Base-by-base conservation (phyloP, 169 alveolate genomes). In the Plasmodium falciparum region DNA sequence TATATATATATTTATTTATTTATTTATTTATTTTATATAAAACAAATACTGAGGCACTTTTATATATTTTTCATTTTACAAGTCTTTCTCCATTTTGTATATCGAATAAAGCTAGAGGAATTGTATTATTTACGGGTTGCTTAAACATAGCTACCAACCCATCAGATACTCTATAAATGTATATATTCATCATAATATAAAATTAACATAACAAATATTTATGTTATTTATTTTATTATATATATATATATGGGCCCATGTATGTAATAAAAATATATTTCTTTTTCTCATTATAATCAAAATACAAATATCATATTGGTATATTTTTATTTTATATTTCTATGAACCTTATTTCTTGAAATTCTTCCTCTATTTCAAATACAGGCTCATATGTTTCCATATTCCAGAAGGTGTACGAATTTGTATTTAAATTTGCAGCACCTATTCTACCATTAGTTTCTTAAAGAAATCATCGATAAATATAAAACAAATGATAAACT, bases 61-160 rank as follows among this genome's bases (percentile, higher is more conserved):
- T 33, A 33, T 5, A 8, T 33, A 33, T 33, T 8, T 54, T 54
- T 54, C 20, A 33, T 11, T 52, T 8, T 86, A 93, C 96, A 90
- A 93, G 88, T 74, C 90, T 76, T 26, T 73, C 61, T 33, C 96
- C 96, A 24, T 93, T 93, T 65, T 91, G 95, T 56, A 93, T 93
- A 61, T 93, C 96, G 73, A 80, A 93, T 56, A 93, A 74, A 20
- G 92, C 76, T 39, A 93, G 69, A 9, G 96, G 93, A 49, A 93
- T 88, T 49, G 74, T 78, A 85, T 89, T 92, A 58, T 89, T 54
- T 54, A 88, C 17, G 12, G 96, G 96, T 56, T 93, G 96, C 45
- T 91, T 89, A 75, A 93, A 83, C 96, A 93, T 93, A 73, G 91
- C 96, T 29, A 93, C 93, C 11, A 93, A 75, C 17, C 96, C 96